These are phyloP conservation scores for Microcyclospora pomicola DNA, from an alignment of 2,329 filamentous ascomycete species.

Conservation along the genomic window DNA sequence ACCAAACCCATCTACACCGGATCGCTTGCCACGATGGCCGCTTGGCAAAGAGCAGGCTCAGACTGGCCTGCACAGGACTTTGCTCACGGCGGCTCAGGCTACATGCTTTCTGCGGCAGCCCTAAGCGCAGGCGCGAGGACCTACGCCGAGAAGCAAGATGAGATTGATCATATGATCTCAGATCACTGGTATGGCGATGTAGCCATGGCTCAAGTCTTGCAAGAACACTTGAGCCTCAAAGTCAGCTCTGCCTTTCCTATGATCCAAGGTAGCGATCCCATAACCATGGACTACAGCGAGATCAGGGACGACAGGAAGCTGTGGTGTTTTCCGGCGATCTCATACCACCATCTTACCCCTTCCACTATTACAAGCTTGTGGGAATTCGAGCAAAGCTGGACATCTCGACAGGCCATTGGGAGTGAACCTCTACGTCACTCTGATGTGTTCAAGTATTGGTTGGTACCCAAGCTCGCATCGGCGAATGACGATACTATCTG, in stretches of 20 bases:
- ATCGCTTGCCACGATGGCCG: not conserved
- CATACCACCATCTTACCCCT: slow-evolving; percentile 12
- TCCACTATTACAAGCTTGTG: slow-evolving; percentile 7
- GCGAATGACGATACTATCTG: not conserved
- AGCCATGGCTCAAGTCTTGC: not conserved
- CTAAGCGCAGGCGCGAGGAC: not conserved
- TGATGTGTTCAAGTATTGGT: not conserved
- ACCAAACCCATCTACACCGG: slow-evolving; percentile 37
- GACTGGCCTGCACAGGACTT: not conserved
- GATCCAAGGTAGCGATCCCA: slow-evolving; percentile 14
- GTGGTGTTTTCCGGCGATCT: slow-evolving; percentile 11
- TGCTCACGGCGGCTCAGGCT: not conserved
- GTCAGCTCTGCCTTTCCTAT: slow-evolving; percentile 4
- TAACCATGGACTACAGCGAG: slow-evolving; percentile 12
- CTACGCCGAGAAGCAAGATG: not conserved
- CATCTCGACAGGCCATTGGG: slow-evolving; percentile 30
- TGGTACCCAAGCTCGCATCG: not conserved
- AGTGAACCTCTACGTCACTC: not conserved
- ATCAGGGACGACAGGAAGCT: slow-evolving; percentile 4
- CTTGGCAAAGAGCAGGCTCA: no score
- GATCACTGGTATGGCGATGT: not conserved
- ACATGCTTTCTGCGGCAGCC: not conserved
- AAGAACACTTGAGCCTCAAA: slow-evolving; percentile 1
- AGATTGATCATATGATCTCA: not conserved
- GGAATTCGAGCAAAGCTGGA: slow-evolving; percentile 9